Evolutionary conservation across 352 stramenopile genomes (phyloP).

Genomic region (Phytophthora parvispora): DNA sequence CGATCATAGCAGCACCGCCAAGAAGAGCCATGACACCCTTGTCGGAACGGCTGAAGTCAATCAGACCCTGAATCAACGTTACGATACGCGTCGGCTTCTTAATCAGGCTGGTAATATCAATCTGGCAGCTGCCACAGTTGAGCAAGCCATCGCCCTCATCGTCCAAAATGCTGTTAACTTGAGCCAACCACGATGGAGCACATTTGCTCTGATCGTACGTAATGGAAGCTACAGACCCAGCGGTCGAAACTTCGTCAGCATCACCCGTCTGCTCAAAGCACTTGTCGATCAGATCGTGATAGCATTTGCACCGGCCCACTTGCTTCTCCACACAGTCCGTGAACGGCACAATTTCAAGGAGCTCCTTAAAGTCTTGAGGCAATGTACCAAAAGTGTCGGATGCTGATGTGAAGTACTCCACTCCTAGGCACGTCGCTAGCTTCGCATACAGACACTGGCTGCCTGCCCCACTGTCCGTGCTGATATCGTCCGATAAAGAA

Average conservation of each 20-base stretch:
- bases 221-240: conserved; percentile 27
- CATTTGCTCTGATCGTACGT: conserved; percentile 73
- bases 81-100: conserved; percentile 54
- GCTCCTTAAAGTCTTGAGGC: conserved; percentile 76
- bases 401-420: conserved; percentile 53
- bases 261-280: conserved; percentile 56
- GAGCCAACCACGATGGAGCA: conserved; percentile 53
- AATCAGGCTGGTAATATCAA: conserved; percentile 78
- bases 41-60: conserved; percentile 49
- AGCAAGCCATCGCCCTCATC: conserved; percentile 58
- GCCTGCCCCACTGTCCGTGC: conserved; percentile 31
- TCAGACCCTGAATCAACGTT: conserved; percentile 62
- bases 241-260: conserved; percentile 48
- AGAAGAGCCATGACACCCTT: conserved; percentile 40
- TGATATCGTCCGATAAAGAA: conserved; percentile 32
- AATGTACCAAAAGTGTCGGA: conserved; percentile 67
- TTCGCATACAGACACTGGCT: conserved; percentile 76
- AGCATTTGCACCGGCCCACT: conserved; percentile 56
- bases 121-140: conserved; percentile 80
- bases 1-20: conserved; percentile 70
- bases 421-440: conserved; percentile 74
- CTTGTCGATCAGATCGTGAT: conserved; percentile 52
- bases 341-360: conserved; percentile 62
- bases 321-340: conserved; percentile 48
- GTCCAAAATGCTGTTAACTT: conserved; percentile 63